Percentiles rank a stretch among this genome's conserved stretches.
phyloP scores from a whole-genome alignment of 2,329 filamentous ascomycete species.

The Arthrinium phaeospermum region DNA sequence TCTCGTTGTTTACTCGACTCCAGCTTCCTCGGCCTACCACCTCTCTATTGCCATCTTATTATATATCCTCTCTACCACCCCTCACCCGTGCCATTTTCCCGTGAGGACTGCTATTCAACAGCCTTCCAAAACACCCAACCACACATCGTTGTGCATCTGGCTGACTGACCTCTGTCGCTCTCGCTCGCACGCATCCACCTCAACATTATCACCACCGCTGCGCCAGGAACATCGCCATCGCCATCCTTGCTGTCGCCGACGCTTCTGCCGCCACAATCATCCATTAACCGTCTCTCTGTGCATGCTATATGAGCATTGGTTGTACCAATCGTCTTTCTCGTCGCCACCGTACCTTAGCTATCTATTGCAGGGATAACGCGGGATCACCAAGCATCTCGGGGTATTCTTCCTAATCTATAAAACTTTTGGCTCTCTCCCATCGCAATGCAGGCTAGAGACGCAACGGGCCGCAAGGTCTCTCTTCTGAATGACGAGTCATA shows the following conservation, averaged over 20 bases:
- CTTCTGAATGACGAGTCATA: constrained; percentile 62
- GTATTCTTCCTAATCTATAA: constrained; percentile 7
- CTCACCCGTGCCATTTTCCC: not conserved
- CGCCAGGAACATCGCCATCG: not conserved
- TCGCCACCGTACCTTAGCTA: not conserved
- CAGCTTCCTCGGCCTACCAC: not conserved
- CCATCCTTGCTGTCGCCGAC: not conserved
- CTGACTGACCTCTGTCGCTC: not conserved
- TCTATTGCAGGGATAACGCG: not conserved
- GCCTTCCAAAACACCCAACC: not conserved
- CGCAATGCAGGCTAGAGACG: constrained; percentile 61
- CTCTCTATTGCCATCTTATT: not conserved
- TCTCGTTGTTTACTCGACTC: constrained; percentile 9
- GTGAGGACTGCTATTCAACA: not conserved
- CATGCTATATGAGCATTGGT: not conserved
- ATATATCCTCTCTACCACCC: not conserved
- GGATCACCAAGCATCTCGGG: not conserved
- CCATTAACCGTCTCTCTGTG: not conserved
- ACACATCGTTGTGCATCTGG: not conserved
- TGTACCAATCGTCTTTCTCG: not conserved
- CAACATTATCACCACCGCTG: not conserved
- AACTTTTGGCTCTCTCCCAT: constrained; percentile 17
- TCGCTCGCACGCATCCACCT: not conserved
- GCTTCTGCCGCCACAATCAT: not conserved
- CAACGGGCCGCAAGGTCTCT: constrained; percentile 63